phyloP scores from a whole-genome alignment of 2,329 filamentous ascomycete genomes.

The Monascus ruber region DNA sequence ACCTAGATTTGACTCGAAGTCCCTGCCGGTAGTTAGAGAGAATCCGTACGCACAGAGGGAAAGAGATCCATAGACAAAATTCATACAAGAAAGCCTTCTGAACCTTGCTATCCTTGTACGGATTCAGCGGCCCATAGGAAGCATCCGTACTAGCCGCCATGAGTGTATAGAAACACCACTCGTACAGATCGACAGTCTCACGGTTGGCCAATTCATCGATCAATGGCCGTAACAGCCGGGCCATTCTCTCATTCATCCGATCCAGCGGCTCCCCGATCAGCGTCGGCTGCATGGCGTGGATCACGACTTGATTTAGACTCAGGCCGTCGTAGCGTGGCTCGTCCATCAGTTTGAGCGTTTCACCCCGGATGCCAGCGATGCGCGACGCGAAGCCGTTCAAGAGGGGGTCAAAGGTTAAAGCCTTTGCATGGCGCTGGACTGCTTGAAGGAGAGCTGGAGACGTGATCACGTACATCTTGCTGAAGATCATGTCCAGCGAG shows the following conservation, averaged over 20 bases:
- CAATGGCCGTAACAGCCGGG: constrained; percentile 3
- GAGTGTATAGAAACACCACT: constrained; percentile 16
- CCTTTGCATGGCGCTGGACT: constrained; percentile 12
- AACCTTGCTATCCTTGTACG: constrained; percentile 10
- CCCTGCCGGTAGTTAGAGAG: constrained; percentile 17
- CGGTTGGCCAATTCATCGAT: constrained; percentile 9
- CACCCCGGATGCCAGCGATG: constrained; percentile 9
- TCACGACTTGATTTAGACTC: constrained; percentile 6
- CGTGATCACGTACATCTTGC: constrained; percentile 16
- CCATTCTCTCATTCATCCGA: constrained; percentile 16
- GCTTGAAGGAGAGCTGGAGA: constrained; percentile 12
- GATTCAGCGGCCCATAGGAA: constrained; percentile 18
- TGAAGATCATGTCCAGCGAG: constrained; percentile 13
- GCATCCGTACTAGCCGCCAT: constrained; percentile 17
- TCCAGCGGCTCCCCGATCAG: constrained; percentile 14
- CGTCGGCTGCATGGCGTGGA: constrained; percentile 15
- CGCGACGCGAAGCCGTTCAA: constrained; percentile 7
- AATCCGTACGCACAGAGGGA: neutral
- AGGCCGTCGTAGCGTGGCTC: constrained; percentile 10
- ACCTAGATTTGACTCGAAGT: constrained; percentile 27
- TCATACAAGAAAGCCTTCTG: constrained; percentile 14
- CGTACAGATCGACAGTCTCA: constrained; percentile 11
- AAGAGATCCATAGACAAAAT: neutral
- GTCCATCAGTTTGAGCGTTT: constrained; percentile 9
- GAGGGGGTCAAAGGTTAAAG: constrained; percentile 14